Percentiles rank a stretch among this genome's conserved stretches.
These are phyloP conservation scores for Knoxdaviesia capensis DNA, from an alignment of 2,329 filamentous ascomycete species.

Conservation along the genomic window DNA sequence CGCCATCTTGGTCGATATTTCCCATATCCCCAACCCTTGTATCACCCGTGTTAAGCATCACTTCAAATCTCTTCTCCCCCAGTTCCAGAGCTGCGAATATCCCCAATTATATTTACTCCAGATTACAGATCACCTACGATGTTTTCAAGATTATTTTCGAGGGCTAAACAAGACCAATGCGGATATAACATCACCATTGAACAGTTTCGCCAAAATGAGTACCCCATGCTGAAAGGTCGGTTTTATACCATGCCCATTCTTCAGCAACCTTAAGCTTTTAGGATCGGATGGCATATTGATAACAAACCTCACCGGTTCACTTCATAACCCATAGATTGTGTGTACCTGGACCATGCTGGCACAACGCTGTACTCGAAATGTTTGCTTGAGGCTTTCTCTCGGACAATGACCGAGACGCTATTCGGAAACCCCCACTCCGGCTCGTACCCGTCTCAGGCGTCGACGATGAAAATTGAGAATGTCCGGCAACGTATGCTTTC, in stretches of 20 bases:
- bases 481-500: conserved; percentile 29
- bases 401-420: conserved; percentile 32
- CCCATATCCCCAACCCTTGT: no score
- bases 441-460: conserved; percentile 34
- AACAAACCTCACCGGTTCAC: neutral
- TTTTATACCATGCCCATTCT: conserved; percentile 3
- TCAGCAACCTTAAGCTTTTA: neutral
- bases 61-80: no score
- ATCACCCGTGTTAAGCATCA: no score
- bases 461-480: conserved; percentile 35
- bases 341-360: conserved; percentile 39
- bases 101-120: no score
- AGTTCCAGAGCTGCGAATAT: no score
- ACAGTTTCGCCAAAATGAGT: conserved; percentile 36
- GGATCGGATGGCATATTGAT: no score
- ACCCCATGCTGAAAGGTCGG: conserved; percentile 49
- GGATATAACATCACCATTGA: conserved; percentile 40
- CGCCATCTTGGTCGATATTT: no score
- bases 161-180: no score
- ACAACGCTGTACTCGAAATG: conserved; percentile 37
- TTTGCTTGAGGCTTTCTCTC: conserved; percentile 32
- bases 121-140: no score
- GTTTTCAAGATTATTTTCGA: no score
- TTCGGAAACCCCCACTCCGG: conserved; percentile 51
- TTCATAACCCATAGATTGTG: conserved; percentile 5